These are phyloP conservation scores for Areca catechu DNA, from an alignment of 176 grass and related monocot species.

Conservation along the genomic window DNA sequence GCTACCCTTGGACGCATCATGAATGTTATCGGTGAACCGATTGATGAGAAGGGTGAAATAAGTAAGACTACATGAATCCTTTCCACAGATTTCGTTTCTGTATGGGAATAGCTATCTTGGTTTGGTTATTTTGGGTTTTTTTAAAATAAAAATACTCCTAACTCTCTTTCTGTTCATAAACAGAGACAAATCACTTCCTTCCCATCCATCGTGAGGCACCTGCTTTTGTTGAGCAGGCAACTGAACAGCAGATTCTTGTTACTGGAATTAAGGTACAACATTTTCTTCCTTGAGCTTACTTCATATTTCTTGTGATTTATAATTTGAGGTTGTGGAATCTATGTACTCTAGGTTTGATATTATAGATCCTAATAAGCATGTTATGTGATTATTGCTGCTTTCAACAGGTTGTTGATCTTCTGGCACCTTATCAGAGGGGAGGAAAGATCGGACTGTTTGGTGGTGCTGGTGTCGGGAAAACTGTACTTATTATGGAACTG, in stretches of 20 bases:
- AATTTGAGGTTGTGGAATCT: too few relatives aligned
- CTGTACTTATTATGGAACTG: slow-evolving; percentile 96
- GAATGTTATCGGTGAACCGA: slow-evolving; percentile 87
- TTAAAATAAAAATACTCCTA: too few relatives aligned
- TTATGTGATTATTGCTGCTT: slow-evolving; percentile 1
- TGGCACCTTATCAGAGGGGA: slow-evolving; percentile 94
- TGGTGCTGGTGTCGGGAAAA: slow-evolving; percentile 94
- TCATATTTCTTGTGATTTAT: too few relatives aligned
- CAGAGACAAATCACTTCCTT: slow-evolving; percentile 72
- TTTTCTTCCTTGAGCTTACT: too few relatives aligned
- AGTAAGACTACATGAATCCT: slow-evolving; percentile 39
- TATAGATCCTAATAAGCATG: too few relatives aligned
- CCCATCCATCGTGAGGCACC: slow-evolving; percentile 93
- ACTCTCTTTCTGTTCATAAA: neutral
- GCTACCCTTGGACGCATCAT: slow-evolving; percentile 89
- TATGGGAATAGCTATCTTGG: neutral
- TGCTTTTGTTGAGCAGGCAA: slow-evolving; percentile 89
- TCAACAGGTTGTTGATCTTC: slow-evolving; percentile 89
- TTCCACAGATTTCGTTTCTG: neutral
- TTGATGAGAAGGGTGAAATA: slow-evolving; percentile 86
- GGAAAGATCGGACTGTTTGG: slow-evolving; percentile 96
- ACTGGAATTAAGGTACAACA: slow-evolving; percentile 82
- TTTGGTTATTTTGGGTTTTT: too few relatives aligned
- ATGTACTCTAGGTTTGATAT: too few relatives aligned
- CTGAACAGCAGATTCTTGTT: slow-evolving; percentile 90